phyloP scores from a whole-genome alignment of 1,284 basidiomycete genomes.

The Veloboletus limbatus region DNA sequence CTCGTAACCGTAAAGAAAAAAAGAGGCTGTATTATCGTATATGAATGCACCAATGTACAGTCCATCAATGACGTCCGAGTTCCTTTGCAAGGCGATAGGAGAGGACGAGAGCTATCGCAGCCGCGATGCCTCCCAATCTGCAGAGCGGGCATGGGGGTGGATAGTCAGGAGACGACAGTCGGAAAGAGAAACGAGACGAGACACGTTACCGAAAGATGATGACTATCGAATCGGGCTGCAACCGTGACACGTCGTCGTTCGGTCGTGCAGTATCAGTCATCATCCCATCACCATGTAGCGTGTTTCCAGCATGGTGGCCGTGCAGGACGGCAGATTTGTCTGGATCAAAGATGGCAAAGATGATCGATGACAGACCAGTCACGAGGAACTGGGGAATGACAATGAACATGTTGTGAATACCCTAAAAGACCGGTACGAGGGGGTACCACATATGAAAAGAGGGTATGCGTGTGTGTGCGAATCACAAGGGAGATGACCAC shows the following conservation, averaged over 20 bases:
- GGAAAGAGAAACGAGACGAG: background rate
- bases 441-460: too few relatives aligned
- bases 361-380: constrained; percentile 61
- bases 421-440: too few relatives aligned
- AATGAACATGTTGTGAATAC: constrained; percentile 89
- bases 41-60: background rate
- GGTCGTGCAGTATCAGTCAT: too few relatives aligned
- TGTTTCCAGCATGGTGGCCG: constrained; percentile 35
- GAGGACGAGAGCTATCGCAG: constrained; percentile 66
- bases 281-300: constrained; percentile 27
- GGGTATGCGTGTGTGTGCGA: too few relatives aligned
- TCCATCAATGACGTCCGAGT: constrained; percentile 45
- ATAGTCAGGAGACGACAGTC: too few relatives aligned
- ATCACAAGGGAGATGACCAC: constrained; percentile 28
- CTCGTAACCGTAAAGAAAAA: too few relatives aligned
- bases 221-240: constrained; percentile 72
- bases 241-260: too few relatives aligned
- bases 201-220: constrained; percentile 66
- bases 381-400: constrained; percentile 76
- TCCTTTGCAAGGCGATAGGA: constrained; percentile 65
- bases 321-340: constrained; percentile 44
- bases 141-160: too few relatives aligned
- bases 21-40: too few relatives aligned
- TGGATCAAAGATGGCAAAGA: constrained; percentile 67
- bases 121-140: constrained; percentile 74